Base-by-base conservation (phyloP, 179 eudicot species). In the Nepenthes alata region DNA sequence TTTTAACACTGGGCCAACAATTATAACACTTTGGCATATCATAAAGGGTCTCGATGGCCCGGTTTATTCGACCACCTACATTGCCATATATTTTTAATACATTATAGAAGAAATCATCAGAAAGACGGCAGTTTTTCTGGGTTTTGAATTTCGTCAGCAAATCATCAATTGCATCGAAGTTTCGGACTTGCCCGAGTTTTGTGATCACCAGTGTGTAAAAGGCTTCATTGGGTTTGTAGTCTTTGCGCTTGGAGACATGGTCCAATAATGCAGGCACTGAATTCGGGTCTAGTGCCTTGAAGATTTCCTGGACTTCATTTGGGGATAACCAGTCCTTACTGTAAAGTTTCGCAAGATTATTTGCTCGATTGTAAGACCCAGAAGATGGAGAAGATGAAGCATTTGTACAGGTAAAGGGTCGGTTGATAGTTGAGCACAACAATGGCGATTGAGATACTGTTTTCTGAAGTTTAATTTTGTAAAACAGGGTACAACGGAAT, bases 311-410 rank as follows among this genome's bases (percentile, higher is more conserved):
- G 15, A 80, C 74, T 70, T 91, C 84, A 53, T 68, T 78, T 38
- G 87, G 84, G 56, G 95, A 77, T 63, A 91, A 60, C 98, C 96
- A 91, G 60, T 91, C 96, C 75, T 80, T 84, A 70, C 81, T 87
- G 63, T 68, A 68, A 52, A 83, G 62, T 25, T 67, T 83, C 59
- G 67, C 53, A 56, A 63, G 66, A 37, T 61, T 44, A 48, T 60
- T 62, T 34, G 63, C 58, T 55, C 57, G 47, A 14, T 14, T 66
- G 50, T 61, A 39, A 2, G 58, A 54, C 2, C 37, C 58, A 0
- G 67, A 15, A 52, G 58, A 63, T 4, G 59, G 58, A 14, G 35
- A 47, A 5, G 56, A 15, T 25, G 64, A 60, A 25, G 25, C 25
- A 41, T 41, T 41, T 4, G 45, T 41, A 4, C 5, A 41, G 5